Conservation (phyloP, 306 rosid genomes). For the Rosa lucieae region DNA sequence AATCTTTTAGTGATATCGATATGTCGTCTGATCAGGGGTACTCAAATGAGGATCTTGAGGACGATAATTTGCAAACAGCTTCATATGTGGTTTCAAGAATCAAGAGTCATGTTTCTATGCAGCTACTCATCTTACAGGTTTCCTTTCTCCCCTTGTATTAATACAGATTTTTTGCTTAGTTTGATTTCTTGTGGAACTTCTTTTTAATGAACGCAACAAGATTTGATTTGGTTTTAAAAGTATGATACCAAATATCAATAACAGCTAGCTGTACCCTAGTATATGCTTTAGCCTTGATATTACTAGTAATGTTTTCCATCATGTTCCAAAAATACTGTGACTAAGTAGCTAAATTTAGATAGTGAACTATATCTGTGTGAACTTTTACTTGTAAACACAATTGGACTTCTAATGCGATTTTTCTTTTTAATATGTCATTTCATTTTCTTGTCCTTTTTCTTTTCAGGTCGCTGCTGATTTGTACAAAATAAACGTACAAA, state of each 20-base stretch:
- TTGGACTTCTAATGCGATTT: slow-evolving; percentile 13
- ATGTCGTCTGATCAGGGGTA: slow-evolving; percentile 63
- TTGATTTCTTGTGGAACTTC: not conserved
- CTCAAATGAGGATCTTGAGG: slow-evolving; percentile 71
- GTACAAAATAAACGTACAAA: slow-evolving; percentile 52
- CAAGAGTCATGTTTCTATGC: slow-evolving; percentile 84
- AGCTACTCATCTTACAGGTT: slow-evolving; percentile 91
- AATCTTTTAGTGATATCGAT: slow-evolving; percentile 50
- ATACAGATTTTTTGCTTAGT: not conserved
- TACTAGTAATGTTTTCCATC: not conserved
- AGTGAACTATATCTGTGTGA: not conserved
- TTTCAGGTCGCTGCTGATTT: slow-evolving; percentile 71
- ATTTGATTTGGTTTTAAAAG: not conserved
- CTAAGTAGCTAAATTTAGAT: not conserved
- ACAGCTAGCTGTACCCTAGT: not conserved
- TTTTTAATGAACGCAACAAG: not conserved
- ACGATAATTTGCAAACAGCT: slow-evolving; percentile 81
- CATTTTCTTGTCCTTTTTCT: slow-evolving; percentile 8
- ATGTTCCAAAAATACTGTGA: not conserved
- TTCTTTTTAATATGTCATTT: not conserved
- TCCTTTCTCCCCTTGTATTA: slow-evolving; percentile 31
- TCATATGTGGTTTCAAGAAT: slow-evolving; percentile 77
- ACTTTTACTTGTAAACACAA: not conserved
- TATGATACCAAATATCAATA: not conserved
- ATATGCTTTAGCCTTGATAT: not conserved